A percentile compares a stretch with the other conserved stretches of the same genome.
Conservation (phyloP, 495 filamentous ascomycete genomes). For the Platismatia glauca region DNA sequence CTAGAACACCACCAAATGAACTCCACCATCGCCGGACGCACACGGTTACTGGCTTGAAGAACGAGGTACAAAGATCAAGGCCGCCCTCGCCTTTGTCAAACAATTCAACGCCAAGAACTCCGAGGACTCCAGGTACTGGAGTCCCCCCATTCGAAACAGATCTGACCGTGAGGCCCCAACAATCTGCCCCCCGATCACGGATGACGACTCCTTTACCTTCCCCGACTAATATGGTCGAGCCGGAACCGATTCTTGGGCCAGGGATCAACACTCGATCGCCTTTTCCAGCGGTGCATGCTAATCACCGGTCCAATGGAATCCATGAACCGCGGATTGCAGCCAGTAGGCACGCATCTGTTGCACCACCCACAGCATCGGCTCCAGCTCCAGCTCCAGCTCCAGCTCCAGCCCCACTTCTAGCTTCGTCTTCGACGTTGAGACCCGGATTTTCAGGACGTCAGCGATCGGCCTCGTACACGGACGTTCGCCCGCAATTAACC, state of each 20-base stretch:
- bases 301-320: background rate
- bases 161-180: conserved; percentile 8
- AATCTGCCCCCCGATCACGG: conserved; percentile 7
- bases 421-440: conserved; percentile 1
- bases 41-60: conserved; percentile 15
- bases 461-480: conserved; percentile 15
- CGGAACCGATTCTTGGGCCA: conserved; percentile 9
- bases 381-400: background rate
- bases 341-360: background rate
- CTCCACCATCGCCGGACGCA: conserved; percentile 4
- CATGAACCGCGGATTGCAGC: background rate
- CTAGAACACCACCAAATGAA: conserved; percentile 19
- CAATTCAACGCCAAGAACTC: background rate
- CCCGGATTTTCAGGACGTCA: conserved; percentile 13
- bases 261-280: conserved; percentile 21
- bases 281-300: conserved; percentile 7
- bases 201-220: conserved; percentile 16
- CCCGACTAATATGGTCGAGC: background rate
- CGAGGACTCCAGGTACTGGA: conserved; percentile 1
- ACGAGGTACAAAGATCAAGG: conserved; percentile 16
- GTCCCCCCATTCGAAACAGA: conserved; percentile 9
- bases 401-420: background rate
- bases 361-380: background rate
- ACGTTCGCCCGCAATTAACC: conserved; percentile 17
- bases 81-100: conserved; percentile 17